Evolutionary conservation across 2,329 filamentous ascomycete species (phyloP), one percentile per base, ranked within the genome.

Genomic region (Microdochium nivale): DNA sequence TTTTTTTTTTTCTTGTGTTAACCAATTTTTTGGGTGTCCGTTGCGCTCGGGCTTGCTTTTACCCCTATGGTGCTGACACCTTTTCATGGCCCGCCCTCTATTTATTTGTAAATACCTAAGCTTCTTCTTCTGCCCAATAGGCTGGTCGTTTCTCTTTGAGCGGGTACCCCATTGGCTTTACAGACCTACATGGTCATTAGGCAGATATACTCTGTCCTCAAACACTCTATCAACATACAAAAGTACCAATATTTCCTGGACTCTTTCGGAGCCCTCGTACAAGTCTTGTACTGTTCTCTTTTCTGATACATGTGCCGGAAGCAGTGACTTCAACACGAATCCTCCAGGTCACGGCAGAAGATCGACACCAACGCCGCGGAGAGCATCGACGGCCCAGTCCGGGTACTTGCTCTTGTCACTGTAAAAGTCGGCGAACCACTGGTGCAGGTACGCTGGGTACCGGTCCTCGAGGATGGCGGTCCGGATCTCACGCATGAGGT

Each of bases 301-400:
- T 5, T 30, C 27, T 5, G 33, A 4, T 16, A 14, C 7, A 16
- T 5, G 33, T 8, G 11, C 16, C 33, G 16, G 4, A 16, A 14
- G 16, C 11, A 7, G 14, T 37, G 33, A 5, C 33, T 37, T 5
- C 30, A 33, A 14, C 8, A 9, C 8, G 8, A 9, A 16, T 37
- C 16, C 16, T 14, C 33, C 33, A 14, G 5, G 8, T 19, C 13
- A 44, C 23, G 54, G 49, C 25, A 84, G 68, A 59, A 91, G 66
- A 70, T 95, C 85, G 52, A 99, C 81, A 1, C 86, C 88, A n/a
- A 97, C 92, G 0, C 77, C 79, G 54, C 71, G 77, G 55, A 99
- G 69, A 7, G 94, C 90, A 49, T 81, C 81, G 2, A 96, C 84
- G 1, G 89, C 91, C 94, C 94, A 99, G 0, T 72, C 69, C 0